Evolutionary conservation across 2,329 filamentous ascomycete genomes (phyloP), one percentile per base, ranked within the genome.

Genomic region (Penicillium sp.): DNA sequence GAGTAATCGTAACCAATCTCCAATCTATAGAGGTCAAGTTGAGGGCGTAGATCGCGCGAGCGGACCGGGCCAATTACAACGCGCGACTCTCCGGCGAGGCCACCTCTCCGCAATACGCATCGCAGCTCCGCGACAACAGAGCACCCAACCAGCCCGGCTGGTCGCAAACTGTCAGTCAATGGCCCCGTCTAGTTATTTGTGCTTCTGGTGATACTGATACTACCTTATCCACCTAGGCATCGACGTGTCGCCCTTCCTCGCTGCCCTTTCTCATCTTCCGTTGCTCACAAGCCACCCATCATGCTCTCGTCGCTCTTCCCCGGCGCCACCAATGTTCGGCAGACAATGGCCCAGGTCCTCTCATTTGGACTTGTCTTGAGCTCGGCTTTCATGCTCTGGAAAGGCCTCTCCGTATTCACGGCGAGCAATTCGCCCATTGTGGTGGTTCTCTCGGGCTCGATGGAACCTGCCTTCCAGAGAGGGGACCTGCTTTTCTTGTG

Each of bases 381-480:
- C 11, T 31, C 33, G 1, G 89, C 90, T 1, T 95, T 95, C 63
- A 95, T 95, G 89, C 81, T 94, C 72, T 88, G 84, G 89, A 95
- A 95, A 68, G 87, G 86, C 7, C 80, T 96, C 44, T 90, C 84
- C 7, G 80, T 95, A 19, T 71, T 80, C 49, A 81, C 85, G 42
- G 83, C 93, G 59, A 86, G 83, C 4, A 80, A 83, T 9, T 85
- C 80, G 7, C 80, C 80, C 1, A 83, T 83, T 50, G 80, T 83
- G 18, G 80, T 83, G 11, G 80, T 83, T 4, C 68, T 83, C 3
- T 83, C 79, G 11, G 80, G 80, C n/a, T 78, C 73, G 38, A 84
- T 83, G 80, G 80, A 84, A 55, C 80, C 80, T 0, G 80, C 80
- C 1, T 84, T 84, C 54, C 78, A 83, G 58, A 64, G 80, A 40